Base-by-base conservation (phyloP, 2,329 filamentous ascomycete genomes). In the Myotisia sp. region DNA sequence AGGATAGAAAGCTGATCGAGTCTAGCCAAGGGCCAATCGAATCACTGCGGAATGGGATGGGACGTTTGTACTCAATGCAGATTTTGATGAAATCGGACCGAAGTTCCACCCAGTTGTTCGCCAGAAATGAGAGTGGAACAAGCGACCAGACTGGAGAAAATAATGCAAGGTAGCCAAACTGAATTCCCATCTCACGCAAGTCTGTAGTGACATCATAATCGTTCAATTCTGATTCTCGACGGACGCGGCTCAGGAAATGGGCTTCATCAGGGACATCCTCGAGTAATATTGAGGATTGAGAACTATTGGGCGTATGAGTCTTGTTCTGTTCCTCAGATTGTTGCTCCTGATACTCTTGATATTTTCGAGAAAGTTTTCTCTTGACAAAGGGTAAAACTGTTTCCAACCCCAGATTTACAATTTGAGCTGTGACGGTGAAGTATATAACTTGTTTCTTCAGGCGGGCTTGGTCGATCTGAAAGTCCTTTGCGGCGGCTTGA, bases 91-190 rank as follows among this genome's bases (percentile, higher is more conserved):
- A 86, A 52, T 98, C 90, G 1, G 83, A 83, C 26, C 90, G 80
- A 24, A 95, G 71, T 54, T 95, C 90, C 37, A 98, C 64, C 85
- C 87, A 95, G 61, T 95, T 92, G 62, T 95, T 95, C 56, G 90
- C 64, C 8, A 95, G 63, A 62, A 95, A 95, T 1, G 80, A 87
- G 37, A 84, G 68, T 2, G 80, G 78, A 0, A 87, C 86, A n/a
- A 95, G 64, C 0, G 90, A 90, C 90, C 90, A 98, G 36, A 93
- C 76, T 2, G 90, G 81, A 0, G 83, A 90, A 56, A 95, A 95
- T 6, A 95, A 69, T 0, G 81, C 79, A 0, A 98, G 68, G 53
- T 94, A 95, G 19, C 86, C 84, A 64, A 71, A 84, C 47, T 90
- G 83, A 40, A 93, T 74, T 18, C 85, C 74, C 85, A 93, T 93